Evolutionary conservation across 2,329 filamentous ascomycete species (phyloP), one percentile per base, ranked within the genome.

Genomic region (Hypoxylon rubiginosum): DNA sequence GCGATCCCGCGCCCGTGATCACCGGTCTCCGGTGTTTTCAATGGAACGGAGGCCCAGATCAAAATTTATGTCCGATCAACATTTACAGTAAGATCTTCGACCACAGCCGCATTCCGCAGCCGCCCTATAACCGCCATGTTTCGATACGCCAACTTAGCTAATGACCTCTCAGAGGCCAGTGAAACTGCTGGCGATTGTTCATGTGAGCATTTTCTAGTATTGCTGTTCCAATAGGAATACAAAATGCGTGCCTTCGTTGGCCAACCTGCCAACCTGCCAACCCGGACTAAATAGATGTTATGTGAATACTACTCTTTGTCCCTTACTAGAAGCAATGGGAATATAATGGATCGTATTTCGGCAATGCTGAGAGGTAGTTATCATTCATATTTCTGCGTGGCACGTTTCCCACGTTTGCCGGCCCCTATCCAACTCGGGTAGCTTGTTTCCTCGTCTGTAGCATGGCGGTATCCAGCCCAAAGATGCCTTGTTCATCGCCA

Each of bases 11-110:
- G 8, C 46, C 8, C 39, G 41, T 34, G 24, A 19, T 32, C 46
- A 26, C 46, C 48, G 39, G 48, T 26, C 48, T 53, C 19, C 39
- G 26, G 17, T 36, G 4, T 48, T 28, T 48, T 24, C 45, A 2
- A 48, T 45, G 41, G 41, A 45, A 45, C 24, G 45, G 45, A 17
- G 21, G 24, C 21, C 21, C 24, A n/a, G 13, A 11, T 15, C 26
- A 4, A 7, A 9, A n/a, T 28, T 30, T 19, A 19, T 28, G 11
- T 30, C 51, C 15, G 59, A 41, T 57, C 10, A 21, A 32, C 45
- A 24, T 51, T 39, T 11, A 21, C 50, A 49, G 58, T 49, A 67
- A 56, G 49, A 62, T 67, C 50, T 62, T 67, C 54, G 7, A 64
- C 57, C 49, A 58, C 34, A 41, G 45, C 61, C 65, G 43, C 45